phyloP scores from a whole-genome alignment of 1,284 basidiomycete genomes.

The Ganoderma multipileum region DNA sequence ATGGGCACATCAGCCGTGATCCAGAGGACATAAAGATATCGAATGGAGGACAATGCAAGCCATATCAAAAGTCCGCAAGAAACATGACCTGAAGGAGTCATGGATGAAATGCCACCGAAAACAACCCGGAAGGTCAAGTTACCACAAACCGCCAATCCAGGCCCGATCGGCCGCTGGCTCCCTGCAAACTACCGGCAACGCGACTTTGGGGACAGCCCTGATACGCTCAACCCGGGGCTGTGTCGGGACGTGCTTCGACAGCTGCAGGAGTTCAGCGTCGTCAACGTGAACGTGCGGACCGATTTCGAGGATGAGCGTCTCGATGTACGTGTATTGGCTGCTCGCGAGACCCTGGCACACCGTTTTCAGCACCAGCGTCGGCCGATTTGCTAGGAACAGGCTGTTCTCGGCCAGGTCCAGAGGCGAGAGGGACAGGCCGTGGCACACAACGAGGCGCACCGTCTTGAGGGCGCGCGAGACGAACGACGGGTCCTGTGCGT shows the following conservation, averaged over 20 bases:
- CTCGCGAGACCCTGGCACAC: not conserved
- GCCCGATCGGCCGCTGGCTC: not conserved
- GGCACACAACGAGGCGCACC: constrained; percentile 5
- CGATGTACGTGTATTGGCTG: not conserved
- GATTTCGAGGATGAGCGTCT: not conserved
- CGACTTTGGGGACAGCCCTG: not conserved
- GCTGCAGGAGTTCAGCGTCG: not conserved
- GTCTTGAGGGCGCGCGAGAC: constrained; percentile 13
- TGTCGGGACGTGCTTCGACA: not conserved
- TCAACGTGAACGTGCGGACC: not conserved
- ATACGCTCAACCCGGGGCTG: not conserved
- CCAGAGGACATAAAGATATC: not conserved
- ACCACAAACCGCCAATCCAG: not conserved
- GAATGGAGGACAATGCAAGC: not conserved
- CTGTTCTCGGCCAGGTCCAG: not conserved
- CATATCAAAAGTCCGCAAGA: not conserved
- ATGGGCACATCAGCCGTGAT: not conserved
- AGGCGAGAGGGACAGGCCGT: not conserved
- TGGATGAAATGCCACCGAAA: not conserved
- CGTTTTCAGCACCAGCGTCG: not conserved
- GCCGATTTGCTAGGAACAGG: not conserved
- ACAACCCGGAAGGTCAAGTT: not conserved
- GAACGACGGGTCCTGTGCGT: constrained; percentile 6
- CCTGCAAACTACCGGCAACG: not conserved
- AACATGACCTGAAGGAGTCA: not conserved